Evolutionary conservation across 495 filamentous ascomycete genomes (phyloP).

Genomic region (Rostrohypoxylon terebratum): DNA sequence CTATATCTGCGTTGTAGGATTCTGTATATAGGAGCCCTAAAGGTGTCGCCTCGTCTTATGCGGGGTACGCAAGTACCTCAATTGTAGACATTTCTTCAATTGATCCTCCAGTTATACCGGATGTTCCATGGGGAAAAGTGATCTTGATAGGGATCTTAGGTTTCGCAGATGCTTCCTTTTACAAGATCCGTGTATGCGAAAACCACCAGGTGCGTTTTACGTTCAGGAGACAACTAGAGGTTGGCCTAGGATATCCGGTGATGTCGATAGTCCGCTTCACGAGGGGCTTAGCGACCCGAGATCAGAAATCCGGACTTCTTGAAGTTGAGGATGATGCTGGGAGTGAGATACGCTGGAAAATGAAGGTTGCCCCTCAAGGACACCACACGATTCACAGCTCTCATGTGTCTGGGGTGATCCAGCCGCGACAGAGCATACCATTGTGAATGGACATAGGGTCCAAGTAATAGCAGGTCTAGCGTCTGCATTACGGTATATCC

Average conservation of each 20-base stretch:
- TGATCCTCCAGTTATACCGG: not conserved
- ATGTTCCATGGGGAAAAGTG: not conserved
- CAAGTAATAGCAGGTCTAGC: slow-evolving; percentile 32
- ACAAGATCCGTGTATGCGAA: not conserved
- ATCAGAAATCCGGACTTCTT: slow-evolving; percentile 18
- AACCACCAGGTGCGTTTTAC: not conserved
- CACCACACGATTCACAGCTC: slow-evolving; percentile 18
- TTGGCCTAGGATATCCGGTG: not conserved
- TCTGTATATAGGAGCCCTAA: not conserved
- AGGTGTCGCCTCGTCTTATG: too few relatives aligned
- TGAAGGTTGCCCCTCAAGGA: not conserved
- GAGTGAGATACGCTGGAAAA: not conserved
- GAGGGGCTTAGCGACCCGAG: slow-evolving; percentile 4
- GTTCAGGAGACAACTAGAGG: not conserved
- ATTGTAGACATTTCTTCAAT: not conserved
- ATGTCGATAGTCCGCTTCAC: not conserved
- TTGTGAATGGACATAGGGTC: slow-evolving; percentile 25
- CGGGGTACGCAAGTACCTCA: not conserved
- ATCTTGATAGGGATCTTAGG: not conserved
- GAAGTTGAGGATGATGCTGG: slow-evolving; percentile 4
- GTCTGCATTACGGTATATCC: slow-evolving; percentile 28
- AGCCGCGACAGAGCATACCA: slow-evolving; percentile 21
- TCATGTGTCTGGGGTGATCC: slow-evolving; percentile 48
- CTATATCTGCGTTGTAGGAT: not conserved
- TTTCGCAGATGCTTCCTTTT: not conserved